Evolutionary conservation across 768 basidiomycete genomes (phyloP).

Genomic region (Lactarius evosmus): DNA sequence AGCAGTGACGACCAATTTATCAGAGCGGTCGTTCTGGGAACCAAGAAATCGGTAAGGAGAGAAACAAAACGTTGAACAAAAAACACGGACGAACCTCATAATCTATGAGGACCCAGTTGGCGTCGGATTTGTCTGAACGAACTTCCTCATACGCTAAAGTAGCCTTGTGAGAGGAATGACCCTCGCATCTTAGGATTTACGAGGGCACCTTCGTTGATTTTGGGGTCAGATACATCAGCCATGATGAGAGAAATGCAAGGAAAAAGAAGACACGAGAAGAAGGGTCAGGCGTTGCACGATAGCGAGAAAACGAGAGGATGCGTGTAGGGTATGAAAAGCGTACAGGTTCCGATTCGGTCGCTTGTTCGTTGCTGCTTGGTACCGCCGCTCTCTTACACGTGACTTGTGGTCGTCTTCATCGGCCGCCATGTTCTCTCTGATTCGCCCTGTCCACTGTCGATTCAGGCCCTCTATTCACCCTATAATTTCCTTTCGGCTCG

Average conservation of each 20-base stretch:
- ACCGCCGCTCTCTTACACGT: not conserved
- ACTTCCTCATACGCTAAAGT: slow-evolving; percentile 80
- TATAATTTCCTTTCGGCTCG: not conserved
- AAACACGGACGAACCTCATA: slow-evolving; percentile 58
- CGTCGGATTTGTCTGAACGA: slow-evolving; percentile 78
- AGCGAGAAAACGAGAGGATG: slow-evolving; percentile 10
- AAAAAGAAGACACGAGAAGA: slow-evolving; percentile 4
- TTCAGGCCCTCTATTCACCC: not conserved
- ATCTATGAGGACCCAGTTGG: slow-evolving; percentile 88
- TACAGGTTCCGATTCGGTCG: not conserved
- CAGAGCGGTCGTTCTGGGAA: slow-evolving; percentile 63
- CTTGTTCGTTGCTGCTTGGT: not conserved
- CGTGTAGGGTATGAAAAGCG: not conserved
- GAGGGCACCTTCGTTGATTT: slow-evolving; percentile 26
- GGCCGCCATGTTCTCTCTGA: slow-evolving; percentile 14
- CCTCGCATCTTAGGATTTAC: not conserved
- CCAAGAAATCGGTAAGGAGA: slow-evolving; percentile 2
- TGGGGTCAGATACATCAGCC: slow-evolving; percentile 29
- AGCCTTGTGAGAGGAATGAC: slow-evolving; percentile 6
- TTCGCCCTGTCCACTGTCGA: not conserved
- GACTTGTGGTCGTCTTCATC: not conserved
- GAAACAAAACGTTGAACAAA: not conserved
- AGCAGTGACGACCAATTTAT: slow-evolving; percentile 72
- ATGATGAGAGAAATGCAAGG: slow-evolving; percentile 8
- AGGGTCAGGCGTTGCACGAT: slow-evolving; percentile 7